Evolutionary conservation across 768 basidiomycete species (phyloP).

Genomic region (Ramaria sp.): DNA sequence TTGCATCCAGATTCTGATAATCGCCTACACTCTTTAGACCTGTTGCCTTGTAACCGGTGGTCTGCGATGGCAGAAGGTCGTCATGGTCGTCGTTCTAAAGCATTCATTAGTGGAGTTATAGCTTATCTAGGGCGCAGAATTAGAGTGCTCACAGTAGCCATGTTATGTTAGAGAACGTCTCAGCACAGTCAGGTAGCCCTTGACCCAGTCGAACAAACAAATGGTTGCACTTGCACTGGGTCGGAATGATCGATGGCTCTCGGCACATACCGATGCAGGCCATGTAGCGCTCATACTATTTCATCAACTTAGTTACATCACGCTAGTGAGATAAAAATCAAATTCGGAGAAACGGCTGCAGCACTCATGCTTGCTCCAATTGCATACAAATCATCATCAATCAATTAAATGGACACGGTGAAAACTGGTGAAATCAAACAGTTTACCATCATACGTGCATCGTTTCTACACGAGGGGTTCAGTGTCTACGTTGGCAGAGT

Average conservation of each 20-base stretch:
- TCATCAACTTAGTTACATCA: no score
- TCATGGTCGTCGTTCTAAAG: slow-evolving; percentile 52
- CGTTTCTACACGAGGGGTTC: not conserved
- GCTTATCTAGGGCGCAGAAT: not conserved
- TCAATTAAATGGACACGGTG: not conserved
- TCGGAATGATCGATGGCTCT: not conserved
- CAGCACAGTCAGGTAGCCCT: not conserved
- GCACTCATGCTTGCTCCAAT: not conserved
- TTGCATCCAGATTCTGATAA: slow-evolving; percentile 74
- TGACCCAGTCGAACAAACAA: not conserved
- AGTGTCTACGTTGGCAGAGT: not conserved
- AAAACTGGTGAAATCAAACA: not conserved
- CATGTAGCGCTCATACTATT: no score
- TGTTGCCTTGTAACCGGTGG: slow-evolving; percentile 67
- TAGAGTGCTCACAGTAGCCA: not conserved
- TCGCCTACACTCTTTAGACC: slow-evolving; percentile 64
- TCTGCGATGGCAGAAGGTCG: slow-evolving; percentile 55
- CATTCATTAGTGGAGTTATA: not conserved
- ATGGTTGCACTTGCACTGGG: not conserved
- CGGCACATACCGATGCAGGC: not conserved
- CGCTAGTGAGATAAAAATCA: not conserved
- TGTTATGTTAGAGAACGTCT: not conserved
- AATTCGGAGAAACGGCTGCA: not conserved
- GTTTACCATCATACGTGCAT: slow-evolving; percentile 1
- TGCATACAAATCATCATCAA: not conserved